Conservation (phyloP, 129 eudicot genomes). For the Silybum marianum region DNA sequence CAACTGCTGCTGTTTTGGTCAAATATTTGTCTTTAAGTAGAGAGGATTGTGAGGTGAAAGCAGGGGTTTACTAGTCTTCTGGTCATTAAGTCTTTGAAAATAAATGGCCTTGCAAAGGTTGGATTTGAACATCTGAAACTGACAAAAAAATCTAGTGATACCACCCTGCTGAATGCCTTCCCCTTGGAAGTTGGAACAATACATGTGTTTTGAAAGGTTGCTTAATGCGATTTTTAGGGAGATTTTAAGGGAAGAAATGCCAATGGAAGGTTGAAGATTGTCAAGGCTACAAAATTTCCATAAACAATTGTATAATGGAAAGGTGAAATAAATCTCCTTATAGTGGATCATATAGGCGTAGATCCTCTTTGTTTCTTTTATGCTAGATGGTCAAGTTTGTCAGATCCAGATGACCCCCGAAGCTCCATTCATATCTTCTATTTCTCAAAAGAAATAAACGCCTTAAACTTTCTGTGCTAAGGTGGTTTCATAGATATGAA, state of each 20-base stretch:
- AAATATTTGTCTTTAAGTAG: neutral
- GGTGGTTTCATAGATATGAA: neutral
- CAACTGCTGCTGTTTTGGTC: neutral
- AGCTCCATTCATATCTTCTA: neutral
- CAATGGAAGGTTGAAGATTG: neutral
- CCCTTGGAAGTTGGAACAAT: neutral
- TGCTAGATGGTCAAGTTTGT: neutral
- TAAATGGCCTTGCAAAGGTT: neutral
- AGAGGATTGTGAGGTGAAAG: neutral
- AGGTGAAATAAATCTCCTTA: neutral
- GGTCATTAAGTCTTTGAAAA: neutral
- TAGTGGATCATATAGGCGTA: neutral
- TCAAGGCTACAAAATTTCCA: neutral
- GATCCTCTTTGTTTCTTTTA: neutral
- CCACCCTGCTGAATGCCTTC: neutral
- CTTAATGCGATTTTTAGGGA: neutral
- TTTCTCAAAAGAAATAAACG: constrained; percentile 1
- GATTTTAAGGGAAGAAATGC: neutral
- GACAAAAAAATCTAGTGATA: neutral
- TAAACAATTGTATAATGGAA: neutral
- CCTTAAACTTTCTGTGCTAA: constrained; percentile 11
- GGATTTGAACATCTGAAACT: neutral
- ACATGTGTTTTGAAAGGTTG: neutral
- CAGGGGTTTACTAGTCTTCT: neutral
- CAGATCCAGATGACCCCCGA: neutral